phyloP scores from a whole-genome alignment of 2,329 filamentous ascomycete genomes.

The Exophiala xenobiotica region DNA sequence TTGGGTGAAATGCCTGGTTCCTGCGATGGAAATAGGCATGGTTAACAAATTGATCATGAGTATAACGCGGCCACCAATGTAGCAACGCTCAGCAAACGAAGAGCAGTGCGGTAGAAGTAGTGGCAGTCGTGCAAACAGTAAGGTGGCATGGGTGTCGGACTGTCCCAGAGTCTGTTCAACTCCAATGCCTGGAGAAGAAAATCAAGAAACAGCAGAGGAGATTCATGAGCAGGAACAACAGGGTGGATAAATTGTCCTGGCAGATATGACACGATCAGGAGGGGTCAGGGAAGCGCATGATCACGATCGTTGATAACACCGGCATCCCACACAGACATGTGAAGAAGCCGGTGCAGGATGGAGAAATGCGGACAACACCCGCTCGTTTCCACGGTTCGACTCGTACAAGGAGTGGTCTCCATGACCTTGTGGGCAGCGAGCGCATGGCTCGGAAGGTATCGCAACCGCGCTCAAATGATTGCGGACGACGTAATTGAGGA shows the following conservation, averaged over 20 bases:
- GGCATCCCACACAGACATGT: conserved; percentile 3
- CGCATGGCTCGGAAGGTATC: conserved; percentile 3
- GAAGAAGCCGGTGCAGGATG: conserved; percentile 10
- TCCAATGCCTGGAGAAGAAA: conserved; percentile 11
- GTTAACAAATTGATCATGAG: conserved; percentile 53
- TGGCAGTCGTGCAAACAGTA: conserved; percentile 86
- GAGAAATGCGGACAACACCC: neutral
- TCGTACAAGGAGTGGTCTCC: neutral
- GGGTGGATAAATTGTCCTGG: conserved; percentile 13
- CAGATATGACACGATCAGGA: conserved; percentile 11
- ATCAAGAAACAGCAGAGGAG: neutral
- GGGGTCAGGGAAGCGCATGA: conserved; percentile 16
- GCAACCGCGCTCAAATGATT: neutral
- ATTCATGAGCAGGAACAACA: conserved; percentile 1
- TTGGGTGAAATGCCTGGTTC: conserved; percentile 69
- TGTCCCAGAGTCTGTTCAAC: conserved; percentile 23
- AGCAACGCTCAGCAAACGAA: conserved; percentile 80
- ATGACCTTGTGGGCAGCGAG: conserved; percentile 4
- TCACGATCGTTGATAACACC: neutral
- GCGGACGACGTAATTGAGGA: conserved; percentile 2
- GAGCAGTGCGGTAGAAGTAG: conserved; percentile 87
- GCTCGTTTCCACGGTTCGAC: conserved; percentile 7
- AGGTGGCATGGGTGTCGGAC: conserved; percentile 61
- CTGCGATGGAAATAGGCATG: conserved; percentile 60
- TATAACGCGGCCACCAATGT: conserved; percentile 76